Evolutionary conservation across 1,284 basidiomycete genomes (phyloP), one percentile per base, ranked within the genome.

Genomic region (Tilletia setariae): DNA sequence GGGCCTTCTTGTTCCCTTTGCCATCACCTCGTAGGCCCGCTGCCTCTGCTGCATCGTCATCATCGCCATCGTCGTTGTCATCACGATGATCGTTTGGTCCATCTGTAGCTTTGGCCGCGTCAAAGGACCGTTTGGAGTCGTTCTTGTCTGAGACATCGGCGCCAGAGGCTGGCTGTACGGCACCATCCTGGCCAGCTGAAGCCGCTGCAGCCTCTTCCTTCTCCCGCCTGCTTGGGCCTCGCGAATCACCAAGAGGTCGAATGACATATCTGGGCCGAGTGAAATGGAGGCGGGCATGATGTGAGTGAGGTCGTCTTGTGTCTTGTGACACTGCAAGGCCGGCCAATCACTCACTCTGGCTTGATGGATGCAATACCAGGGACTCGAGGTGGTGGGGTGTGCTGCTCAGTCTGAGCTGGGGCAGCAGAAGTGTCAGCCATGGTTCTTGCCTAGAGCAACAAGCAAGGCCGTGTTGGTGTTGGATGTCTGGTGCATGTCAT

Each of bases 351-450:
- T 44, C 32, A 66, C 61, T 66, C 65, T 2, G 44, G 49, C 49
- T 66, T 66, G 65, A 66, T 59, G 44, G 65, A 35, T n/a, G 65
- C 65, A n/a, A 53, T 63, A 25, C 65, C 65, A 15, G 61, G 43
- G 23, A 43, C 19, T 25, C 47, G n/a, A 53, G 64, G 56, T 23
- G 35, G 44, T 16, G 30, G 13, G 44, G 16, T 3, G 21, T 11
- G n/a, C 16, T 47, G 25, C 49, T 19, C 32, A 40, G 44, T 15
- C 63, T 64, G 46, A 15, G 56, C 9, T 16, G 56, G 28, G 3
- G 56, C 28, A 9, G 56, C 13, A 35, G 35, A 4, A 40, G 35
- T 40, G 35, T 40, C 35, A 11, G 35, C 35, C 35, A 40, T 40
- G 35, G 35, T 40, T 40, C 11, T 11, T 40, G 35, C 11, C 11